phyloP scores from a whole-genome alignment of 768 basidiomycete genomes.

The Candolleomyces eurysporus region DNA sequence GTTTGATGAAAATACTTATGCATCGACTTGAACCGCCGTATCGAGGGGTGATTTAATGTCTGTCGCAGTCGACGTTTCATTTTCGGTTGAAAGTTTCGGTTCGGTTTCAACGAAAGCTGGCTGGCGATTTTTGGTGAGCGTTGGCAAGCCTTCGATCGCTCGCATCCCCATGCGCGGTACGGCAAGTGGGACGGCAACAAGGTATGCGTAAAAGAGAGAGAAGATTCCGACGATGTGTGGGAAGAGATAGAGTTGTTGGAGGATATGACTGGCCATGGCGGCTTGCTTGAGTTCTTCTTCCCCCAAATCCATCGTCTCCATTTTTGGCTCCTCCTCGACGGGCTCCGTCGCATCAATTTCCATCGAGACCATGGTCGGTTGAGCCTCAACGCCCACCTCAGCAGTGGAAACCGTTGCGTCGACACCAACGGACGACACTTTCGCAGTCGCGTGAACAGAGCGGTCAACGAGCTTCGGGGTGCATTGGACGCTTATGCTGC shows the following conservation, averaged over 20 bases:
- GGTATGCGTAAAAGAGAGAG: slow-evolving; percentile 45
- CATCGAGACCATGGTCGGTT: slow-evolving; percentile 9
- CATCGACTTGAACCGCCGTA: too few relatives aligned
- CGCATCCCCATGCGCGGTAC: slow-evolving; percentile 19
- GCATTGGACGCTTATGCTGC: slow-evolving; percentile 32
- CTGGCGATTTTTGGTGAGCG: neutral
- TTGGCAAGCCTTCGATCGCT: neutral
- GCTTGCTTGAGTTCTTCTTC: slow-evolving; percentile 7
- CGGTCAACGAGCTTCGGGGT: slow-evolving; percentile 32
- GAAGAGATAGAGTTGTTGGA: slow-evolving; percentile 27
- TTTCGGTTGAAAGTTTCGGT: too few relatives aligned
- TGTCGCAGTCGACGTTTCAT: too few relatives aligned
- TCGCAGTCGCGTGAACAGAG: slow-evolving; percentile 38
- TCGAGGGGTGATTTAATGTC: too few relatives aligned
- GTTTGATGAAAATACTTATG: neutral
- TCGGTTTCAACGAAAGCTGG: neutral
- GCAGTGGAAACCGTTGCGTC: slow-evolving; percentile 30
- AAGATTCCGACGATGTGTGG: slow-evolving; percentile 43
- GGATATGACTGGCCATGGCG: neutral
- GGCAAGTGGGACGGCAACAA: slow-evolving; percentile 50
- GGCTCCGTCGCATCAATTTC: slow-evolving; percentile 12
- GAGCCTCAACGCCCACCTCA: slow-evolving; percentile 11
- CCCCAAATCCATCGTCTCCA: slow-evolving; percentile 19
- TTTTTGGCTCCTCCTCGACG: slow-evolving; percentile 1
- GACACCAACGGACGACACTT: slow-evolving; percentile 41